Base-by-base conservation (phyloP, 805 yeast genomes). In the Candida ipomoeae region DNA sequence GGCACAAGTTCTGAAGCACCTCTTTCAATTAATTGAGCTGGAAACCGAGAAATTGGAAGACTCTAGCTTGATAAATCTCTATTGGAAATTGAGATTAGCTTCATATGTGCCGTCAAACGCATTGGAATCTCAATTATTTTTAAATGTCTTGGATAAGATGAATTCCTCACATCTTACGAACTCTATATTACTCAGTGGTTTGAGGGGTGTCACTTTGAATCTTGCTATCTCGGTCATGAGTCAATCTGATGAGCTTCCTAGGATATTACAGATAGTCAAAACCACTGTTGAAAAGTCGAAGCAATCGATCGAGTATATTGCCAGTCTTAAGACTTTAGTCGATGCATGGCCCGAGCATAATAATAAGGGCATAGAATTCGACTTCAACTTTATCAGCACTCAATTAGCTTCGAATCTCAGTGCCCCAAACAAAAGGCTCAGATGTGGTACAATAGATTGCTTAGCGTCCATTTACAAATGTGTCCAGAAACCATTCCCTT, bases 361-460 rank as follows among this genome's bases (percentile, higher is more conserved):
- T 8, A 33, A 5, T 13, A 7, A 20, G 29, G 10, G 17, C 31
- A 20, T 42, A 3, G 38, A 33, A 21, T 11, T 21, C 21, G 45
- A 42, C 14, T n/a, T 42, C 17, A 29, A 20, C 14, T 42, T n/a
- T 20, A 8, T 42, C 20, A 17, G 38, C 34, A 32, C n/a, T 20
- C 45, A 42, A 33, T 20, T 42, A 18, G 45, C 45, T 32, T 42
- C 45, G 5, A 42, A 42, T n/a, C 38, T 42, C 18, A 32, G 31
- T 21, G 21, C 38, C 26, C 45, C 45, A n/a, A 42, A 33, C 20
- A 42, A 33, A 10, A 34, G 6, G 17, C 45, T 42, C 17, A 42
- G 45, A 21, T 32, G 17, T 7, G 26, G 11, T 18, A 70, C 91
- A 1, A 67, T 84, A n/a, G 67, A 74, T n/a, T 62, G 82, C 34